These are phyloP conservation scores for Thielaviopsis punctulata DNA, from an alignment of 2,329 filamentous ascomycete genomes.

Conservation along the genomic window DNA sequence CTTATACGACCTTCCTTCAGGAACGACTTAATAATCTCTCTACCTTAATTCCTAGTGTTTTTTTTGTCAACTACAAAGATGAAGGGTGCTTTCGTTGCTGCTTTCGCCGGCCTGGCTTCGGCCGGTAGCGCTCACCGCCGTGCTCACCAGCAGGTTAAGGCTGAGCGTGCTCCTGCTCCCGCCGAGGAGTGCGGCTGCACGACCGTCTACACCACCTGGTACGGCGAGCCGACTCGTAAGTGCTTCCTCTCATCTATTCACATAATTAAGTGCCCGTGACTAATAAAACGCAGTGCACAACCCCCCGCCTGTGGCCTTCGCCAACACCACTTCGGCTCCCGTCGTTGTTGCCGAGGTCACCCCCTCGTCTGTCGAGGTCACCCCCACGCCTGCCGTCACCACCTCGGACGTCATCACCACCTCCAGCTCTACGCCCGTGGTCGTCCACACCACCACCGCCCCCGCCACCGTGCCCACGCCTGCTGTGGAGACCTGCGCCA, in stretches of 20 bases:
- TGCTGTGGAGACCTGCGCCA: conserved; percentile 36
- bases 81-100: conserved; percentile 58
- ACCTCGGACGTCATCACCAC: conserved; percentile 24
- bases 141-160: conserved; percentile 40
- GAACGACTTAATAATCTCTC: conserved; percentile 11
- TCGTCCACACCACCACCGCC: conserved; percentile 19
- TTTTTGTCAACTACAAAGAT: conserved; percentile 47
- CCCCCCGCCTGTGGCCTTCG: conserved; percentile 8
- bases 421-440: conserved; percentile 11
- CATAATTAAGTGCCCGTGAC: no score
- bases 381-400: conserved; percentile 9
- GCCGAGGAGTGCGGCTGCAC: conserved; percentile 46
- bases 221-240: conserved; percentile 49
- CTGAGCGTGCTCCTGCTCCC: conserved; percentile 25
- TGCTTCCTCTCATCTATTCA: conserved; percentile 13
- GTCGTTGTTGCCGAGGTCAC: neutral
- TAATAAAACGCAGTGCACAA: conserved; percentile 12
- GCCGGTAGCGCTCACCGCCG: conserved; percentile 21
- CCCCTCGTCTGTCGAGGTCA: neutral
- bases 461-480: conserved; percentile 33
- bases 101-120: conserved; percentile 36
- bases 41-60: neutral
- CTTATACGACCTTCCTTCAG: conserved; percentile 10
- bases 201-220: conserved; percentile 56
- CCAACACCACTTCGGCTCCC: conserved; percentile 3